A percentile compares a stretch with the other conserved stretches of the same genome.
Evolutionary conservation across 139 green algal genomes (phyloP).

Genomic region (Marvania coccoides): DNA sequence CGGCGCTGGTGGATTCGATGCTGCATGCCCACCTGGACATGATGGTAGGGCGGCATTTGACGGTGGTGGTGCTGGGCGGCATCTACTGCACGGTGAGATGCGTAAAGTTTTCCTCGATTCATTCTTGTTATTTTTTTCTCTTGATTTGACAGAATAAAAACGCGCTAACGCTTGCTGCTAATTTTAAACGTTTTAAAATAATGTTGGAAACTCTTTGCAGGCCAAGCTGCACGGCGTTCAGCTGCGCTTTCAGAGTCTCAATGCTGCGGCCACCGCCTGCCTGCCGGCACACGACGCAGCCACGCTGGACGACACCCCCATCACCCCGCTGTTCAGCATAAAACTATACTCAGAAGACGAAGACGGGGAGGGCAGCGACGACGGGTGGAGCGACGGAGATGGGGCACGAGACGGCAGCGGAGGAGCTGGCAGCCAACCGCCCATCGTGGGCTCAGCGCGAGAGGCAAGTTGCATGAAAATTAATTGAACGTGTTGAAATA

Average conservation of each 20-base stretch:
- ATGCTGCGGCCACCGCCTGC: constrained; percentile 1
- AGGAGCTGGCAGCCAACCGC: neutral
- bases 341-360: too few species aligned
- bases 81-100: constrained; percentile 13
- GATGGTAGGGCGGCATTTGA: constrained; percentile 17
- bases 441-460: neutral
- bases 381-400: neutral
- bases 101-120: neutral
- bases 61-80: constrained; percentile 2
- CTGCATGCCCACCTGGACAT: constrained; percentile 16
- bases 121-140: neutral
- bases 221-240: neutral
- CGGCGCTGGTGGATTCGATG: neutral
- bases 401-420: neutral
- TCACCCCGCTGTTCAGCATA: too few species aligned
- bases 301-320: constrained; percentile 5
- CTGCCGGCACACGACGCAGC: neutral
- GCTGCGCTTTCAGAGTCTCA: constrained; percentile 2
- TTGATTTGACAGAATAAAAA: neutral
- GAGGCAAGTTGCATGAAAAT: neutral
- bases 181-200: neutral
- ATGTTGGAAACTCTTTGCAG: neutral
- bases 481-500: neutral
- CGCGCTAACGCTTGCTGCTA: neutral
- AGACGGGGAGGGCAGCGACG: neutral